A percentile compares a stretch with the other conserved stretches of the same genome.
These are phyloP conservation scores for Toxoplasma gondii DNA, from an alignment of 169 alveolate species.

Conservation along the genomic window DNA sequence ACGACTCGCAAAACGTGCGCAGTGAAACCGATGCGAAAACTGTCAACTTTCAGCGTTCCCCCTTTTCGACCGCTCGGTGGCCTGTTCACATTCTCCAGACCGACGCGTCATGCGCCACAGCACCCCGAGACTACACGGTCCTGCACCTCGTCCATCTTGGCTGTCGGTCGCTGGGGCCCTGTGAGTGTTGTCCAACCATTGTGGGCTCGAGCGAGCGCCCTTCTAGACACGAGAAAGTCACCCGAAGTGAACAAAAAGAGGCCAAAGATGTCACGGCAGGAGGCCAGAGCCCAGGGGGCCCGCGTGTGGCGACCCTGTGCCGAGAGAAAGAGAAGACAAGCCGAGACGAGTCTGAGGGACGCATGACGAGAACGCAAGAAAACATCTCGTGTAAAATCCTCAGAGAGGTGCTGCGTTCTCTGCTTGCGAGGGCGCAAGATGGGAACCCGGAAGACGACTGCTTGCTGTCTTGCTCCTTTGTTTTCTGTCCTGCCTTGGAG, in stretches of 20 bases:
- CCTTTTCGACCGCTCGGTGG: not conserved
- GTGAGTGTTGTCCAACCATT: not conserved
- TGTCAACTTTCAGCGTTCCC: not conserved
- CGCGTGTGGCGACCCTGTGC: not conserved
- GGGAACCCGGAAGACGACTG: not conserved
- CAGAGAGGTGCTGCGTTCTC: not conserved
- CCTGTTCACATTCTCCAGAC: constrained; percentile 35
- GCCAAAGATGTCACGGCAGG: not conserved
- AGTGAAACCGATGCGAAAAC: not conserved
- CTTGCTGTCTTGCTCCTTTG: not conserved
- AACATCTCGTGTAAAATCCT: not conserved
- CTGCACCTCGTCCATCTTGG: constrained; percentile 5
- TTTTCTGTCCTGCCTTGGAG: not conserved
- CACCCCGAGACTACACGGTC: constrained; percentile 5
- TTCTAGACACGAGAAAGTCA: not conserved
- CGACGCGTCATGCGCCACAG: constrained; percentile 17
- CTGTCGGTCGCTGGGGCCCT: not conserved
- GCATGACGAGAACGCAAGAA: too few relatives aligned
- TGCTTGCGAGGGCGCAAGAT: not conserved
- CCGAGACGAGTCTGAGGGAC: not conserved
- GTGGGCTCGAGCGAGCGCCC: not conserved
- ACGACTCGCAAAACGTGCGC: not conserved
- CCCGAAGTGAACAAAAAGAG: not conserved
- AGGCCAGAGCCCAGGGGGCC: not conserved
- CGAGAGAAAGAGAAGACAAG: not conserved